These are phyloP conservation scores for Otatea glauca DNA, from an alignment of 176 grass and related monocot species.

Conservation along the genomic window DNA sequence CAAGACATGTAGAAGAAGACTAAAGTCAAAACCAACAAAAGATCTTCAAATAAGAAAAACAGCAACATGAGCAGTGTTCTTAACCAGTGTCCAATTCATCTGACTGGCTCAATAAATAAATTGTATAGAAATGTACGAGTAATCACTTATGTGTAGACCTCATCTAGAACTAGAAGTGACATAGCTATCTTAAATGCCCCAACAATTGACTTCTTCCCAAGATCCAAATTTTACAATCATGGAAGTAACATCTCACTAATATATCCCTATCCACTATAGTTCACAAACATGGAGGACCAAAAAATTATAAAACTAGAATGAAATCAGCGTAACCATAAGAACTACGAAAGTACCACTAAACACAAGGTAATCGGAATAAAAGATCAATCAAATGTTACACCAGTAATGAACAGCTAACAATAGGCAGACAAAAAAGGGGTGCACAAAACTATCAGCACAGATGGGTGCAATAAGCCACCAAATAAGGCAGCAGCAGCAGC, in stretches of 20 bases:
- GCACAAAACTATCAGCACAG: constrained; percentile 7
- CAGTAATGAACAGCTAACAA: background rate
- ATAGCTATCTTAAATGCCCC: background rate
- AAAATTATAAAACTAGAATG: background rate
- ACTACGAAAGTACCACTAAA: background rate
- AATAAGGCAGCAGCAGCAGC: background rate
- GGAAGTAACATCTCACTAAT: constrained; percentile 2
- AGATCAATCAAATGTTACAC: background rate
- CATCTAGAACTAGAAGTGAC: background rate
- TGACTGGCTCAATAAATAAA: constrained; percentile 2
- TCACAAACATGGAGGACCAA: background rate
- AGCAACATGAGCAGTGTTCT: background rate
- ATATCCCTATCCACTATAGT: background rate
- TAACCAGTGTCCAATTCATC: background rate
- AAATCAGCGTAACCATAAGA: background rate
- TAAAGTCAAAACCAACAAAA: constrained; percentile 22
- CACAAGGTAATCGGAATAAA: background rate
- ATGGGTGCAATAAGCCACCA: background rate
- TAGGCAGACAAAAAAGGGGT: background rate
- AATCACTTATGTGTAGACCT: background rate
- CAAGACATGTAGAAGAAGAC: background rate
- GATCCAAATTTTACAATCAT: constrained; percentile 1
- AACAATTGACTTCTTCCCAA: background rate
- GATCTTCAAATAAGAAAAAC: constrained; percentile 21
- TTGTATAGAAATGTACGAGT: background rate